Percentiles rank a stretch among this genome's conserved stretches.
These are phyloP conservation scores for Myriosclerotinia curreyana DNA, from an alignment of 2,329 filamentous ascomycete species.

Conservation along the genomic window DNA sequence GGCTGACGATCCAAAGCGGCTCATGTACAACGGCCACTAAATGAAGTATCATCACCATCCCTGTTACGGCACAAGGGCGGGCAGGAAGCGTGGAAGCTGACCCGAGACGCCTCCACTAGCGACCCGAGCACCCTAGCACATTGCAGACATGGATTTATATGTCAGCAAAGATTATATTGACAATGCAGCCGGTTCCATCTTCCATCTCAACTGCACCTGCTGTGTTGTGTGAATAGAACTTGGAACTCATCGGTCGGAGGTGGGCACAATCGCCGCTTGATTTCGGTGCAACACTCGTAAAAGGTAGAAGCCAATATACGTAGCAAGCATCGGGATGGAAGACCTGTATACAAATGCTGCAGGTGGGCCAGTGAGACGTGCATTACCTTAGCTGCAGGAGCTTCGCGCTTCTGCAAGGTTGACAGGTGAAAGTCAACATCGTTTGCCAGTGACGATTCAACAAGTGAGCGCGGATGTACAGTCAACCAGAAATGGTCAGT, in stretches of 20 bases:
- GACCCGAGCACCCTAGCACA: conserved; percentile 8
- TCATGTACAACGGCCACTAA: conserved; percentile 13
- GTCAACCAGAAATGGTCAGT: not conserved
- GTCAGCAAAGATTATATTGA: not conserved
- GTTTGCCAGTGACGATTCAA: not conserved
- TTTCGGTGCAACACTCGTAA: not conserved
- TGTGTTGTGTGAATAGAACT: not conserved
- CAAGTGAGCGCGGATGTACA: not conserved
- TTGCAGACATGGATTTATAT: not conserved
- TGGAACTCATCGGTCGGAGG: not conserved
- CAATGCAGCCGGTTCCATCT: not conserved
- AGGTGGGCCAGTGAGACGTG: conserved; percentile 3
- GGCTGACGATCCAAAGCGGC: not conserved
- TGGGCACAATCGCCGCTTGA: conserved; percentile 8
- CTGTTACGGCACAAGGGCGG: conserved; percentile 3
- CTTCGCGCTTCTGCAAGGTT: conserved; percentile 2
- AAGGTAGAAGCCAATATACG: not conserved
- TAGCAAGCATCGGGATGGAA: not conserved
- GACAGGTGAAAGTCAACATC: conserved; percentile 12
- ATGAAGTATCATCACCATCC: conserved; percentile 7
- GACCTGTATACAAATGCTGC: not conserved
- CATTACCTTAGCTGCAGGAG: not conserved
- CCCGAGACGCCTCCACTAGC: conserved; percentile 8
- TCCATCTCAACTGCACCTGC: not conserved
- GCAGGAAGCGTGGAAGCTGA: conserved; percentile 18